phyloP scores from a whole-genome alignment of 768 basidiomycete species.

The Mycena venus region DNA sequence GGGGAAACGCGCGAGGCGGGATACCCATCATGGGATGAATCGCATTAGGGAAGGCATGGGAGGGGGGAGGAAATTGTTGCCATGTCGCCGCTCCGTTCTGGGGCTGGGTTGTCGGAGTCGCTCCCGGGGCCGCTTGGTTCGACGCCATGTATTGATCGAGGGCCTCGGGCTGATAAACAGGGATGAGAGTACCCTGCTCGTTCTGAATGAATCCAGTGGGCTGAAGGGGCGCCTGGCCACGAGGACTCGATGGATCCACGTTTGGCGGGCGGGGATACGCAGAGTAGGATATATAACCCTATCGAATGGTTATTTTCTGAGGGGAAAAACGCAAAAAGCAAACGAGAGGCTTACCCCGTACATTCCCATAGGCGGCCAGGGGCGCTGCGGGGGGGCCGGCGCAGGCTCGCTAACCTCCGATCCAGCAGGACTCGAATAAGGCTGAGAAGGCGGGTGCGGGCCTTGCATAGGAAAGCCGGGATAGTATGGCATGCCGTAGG shows the following conservation, averaged over 20 bases:
- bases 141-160: conserved; percentile 77
- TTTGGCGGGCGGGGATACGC: conserved; percentile 51
- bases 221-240: conserved; percentile 66
- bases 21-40: conserved; percentile 38
- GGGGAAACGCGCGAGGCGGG: conserved; percentile 35
- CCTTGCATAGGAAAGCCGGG: conserved; percentile 55
- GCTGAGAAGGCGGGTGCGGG: conserved; percentile 40
- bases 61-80: conserved; percentile 45
- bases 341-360: conserved; percentile 59
- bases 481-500: conserved; percentile 67
- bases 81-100: conserved; percentile 45
- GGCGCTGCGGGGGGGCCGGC: conserved; percentile 40
- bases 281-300: conserved; percentile 68
- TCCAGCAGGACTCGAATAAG: conserved; percentile 49
- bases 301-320: background rate
- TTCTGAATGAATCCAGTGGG: conserved; percentile 81
- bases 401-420: conserved; percentile 54
- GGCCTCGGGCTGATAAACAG: conserved; percentile 79
- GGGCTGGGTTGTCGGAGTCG: conserved; percentile 39
- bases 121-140: conserved; percentile 44
- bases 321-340: background rate
- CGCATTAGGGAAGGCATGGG: conserved; percentile 44
- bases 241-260: conserved; percentile 45
- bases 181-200: conserved; percentile 78
- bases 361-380: conserved; percentile 57